Evolutionary conservation across 768 basidiomycete species (phyloP), one percentile per base, ranked within the genome.

Genomic region (Zangia roseola): DNA sequence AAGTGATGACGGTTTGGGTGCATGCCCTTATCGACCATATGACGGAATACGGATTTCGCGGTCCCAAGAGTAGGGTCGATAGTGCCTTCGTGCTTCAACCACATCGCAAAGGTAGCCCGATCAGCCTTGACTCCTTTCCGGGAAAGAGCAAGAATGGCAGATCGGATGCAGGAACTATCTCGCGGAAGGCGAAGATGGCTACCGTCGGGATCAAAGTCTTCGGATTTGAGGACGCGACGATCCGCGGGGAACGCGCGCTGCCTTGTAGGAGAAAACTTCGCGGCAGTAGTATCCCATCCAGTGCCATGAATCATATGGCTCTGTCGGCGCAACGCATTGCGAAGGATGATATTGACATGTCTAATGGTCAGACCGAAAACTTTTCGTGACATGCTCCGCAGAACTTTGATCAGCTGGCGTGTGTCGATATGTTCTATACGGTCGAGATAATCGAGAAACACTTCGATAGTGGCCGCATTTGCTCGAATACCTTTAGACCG

Each of bases 1-100:
- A 82, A 85, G 66, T 94, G 91, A 61, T 88, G 81, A 47, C 74
- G 73, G 58, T 81, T 86, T 10, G 88, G 84, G 40, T 79, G 79
- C 46, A 94, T 73, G 10, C 91, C 91, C 48, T 81, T 80, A 41
- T 74, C 71, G 43, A 88, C 63, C 72, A 92, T 78, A 17, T 71
- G 63, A 19, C 76, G 71, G 55, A 90, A 84, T 33, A 82, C 65
- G 10, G 72, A 71, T 44, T 77, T 67, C 7, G 86, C 83, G 5
- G 75, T 64, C 34, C 73, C 69, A 49, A 79, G 63, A 55, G 87
- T 78, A 35, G 71, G 59, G 47, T 75, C 74, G 38, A 79, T 63
- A 17, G 81, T 71, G 8, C 76, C 81, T 51, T 88, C 82, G 39
- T 81, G 78, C 52, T 75, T 71, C 48, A 92, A 81, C 37, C 85